Evolutionary conservation across 768 basidiomycete genomes (phyloP), one percentile per base, ranked within the genome.

Genomic region (Leccinum subgranulosum): DNA sequence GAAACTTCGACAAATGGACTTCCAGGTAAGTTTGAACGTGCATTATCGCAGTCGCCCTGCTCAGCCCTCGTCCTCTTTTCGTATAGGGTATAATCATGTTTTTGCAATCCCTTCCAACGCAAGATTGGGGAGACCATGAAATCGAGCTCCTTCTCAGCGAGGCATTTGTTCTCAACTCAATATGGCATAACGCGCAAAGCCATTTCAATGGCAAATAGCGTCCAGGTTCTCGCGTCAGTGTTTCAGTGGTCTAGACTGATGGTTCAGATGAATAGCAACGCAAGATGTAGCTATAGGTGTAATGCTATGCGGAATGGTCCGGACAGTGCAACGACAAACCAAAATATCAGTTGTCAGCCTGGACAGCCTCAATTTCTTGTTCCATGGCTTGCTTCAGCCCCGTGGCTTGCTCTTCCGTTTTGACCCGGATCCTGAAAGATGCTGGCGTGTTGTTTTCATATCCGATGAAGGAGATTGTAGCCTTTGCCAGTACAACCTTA

Each of bases 21-120:
- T 99, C 68, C 97, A 99, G 84, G 96, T 91, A 61, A 67, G 80
- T 71, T 21, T 6, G 25, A 49, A 25, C 8, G 14, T 5, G 31
- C 49, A 27, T 50, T 23, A 17, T 21, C 9, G 11, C 11, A 25
- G n/a, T 41, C 0, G 6, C 55, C 45, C 46, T 58, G 39, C 46
- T 57, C 52, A 50, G 51, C 46, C 52, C 29, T 23, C 19, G 25
- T 19, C 55, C 33, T 10, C 5, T 63, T 47, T 36, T 39, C 15
- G 1, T 11, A 3, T 27, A 98, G 96, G 94, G 93, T 56, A 95
- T 98, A 71, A 98, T 99, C 71, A 98, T 99, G 90, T 99, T 97
- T 76, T 80, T 99, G 12, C 93, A 95, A 70, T 93, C 90, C 1
- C 80, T 93, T 4, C 93, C 93, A 14, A 95, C 93, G 6, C 92